Evolutionary conservation across 192 early-diverging fungal species (phyloP).

Genomic region (Mortierella antarctica): DNA sequence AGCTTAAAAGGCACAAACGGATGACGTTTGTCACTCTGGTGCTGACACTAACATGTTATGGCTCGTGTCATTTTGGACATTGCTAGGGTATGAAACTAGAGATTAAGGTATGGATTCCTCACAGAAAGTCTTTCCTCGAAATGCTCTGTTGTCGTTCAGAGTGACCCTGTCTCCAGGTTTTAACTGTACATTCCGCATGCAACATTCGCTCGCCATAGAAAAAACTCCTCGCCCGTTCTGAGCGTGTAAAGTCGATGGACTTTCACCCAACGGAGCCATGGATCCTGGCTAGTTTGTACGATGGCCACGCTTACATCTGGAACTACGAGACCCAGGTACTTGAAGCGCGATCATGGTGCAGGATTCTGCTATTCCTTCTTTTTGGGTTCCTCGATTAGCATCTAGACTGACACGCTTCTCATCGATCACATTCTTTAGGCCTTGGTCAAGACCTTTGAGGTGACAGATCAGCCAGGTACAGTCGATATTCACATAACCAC

Average conservation of each 20-base stretch:
- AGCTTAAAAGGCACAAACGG: neutral
- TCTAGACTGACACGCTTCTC: neutral
- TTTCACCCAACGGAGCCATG: slow-evolving; percentile 99
- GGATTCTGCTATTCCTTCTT: neutral
- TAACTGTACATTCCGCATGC: too few relatives aligned
- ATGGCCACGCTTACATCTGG: slow-evolving; percentile 97
- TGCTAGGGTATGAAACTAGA: slow-evolving; percentile 51
- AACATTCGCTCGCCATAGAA: slow-evolving; percentile 19
- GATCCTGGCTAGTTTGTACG: slow-evolving; percentile 97
- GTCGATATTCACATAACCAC: neutral
- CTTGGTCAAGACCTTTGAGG: slow-evolving; percentile 97
- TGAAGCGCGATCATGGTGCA: neutral
- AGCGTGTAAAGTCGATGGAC: slow-evolving; percentile 98
- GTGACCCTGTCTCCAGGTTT: neutral
- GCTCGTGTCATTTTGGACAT: neutral
- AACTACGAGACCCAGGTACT: slow-evolving; percentile 96
- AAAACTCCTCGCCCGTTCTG: slow-evolving; percentile 81
- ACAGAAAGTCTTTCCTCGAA: neutral
- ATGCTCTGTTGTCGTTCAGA: neutral
- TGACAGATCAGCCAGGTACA: slow-evolving; percentile 90
- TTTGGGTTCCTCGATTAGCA: neutral
- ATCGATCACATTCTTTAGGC: slow-evolving; percentile 60
- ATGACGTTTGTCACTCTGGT: neutral
- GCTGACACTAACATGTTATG: neutral
- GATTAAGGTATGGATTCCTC: slow-evolving; percentile 33